phyloP scores from a whole-genome alignment of 208 protist genomes.

The Leishmania amazonensis region DNA sequence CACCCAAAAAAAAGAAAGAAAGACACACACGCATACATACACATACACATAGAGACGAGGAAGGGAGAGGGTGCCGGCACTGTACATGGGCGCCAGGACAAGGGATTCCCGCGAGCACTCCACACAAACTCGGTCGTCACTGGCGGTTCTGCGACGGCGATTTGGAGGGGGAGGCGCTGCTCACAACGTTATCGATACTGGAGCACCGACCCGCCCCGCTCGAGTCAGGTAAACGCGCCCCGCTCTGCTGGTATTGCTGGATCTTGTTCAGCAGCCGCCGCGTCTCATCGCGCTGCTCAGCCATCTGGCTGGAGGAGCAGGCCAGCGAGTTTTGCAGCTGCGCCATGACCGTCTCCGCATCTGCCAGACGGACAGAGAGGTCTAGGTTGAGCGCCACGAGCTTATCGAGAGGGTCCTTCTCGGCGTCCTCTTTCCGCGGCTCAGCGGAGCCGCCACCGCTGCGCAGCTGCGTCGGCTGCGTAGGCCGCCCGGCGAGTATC shows the following conservation, averaged over 20 bases:
- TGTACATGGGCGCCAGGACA: not conserved
- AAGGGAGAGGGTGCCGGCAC: not conserved
- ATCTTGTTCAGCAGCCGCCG: constrained; percentile 31
- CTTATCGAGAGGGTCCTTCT: constrained; percentile 13
- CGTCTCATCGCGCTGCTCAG: constrained; percentile 30
- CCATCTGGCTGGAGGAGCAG: constrained; percentile 27
- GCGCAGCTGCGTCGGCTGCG: constrained; percentile 12
- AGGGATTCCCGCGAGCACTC: not conserved
- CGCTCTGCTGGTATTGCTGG: constrained; percentile 23
- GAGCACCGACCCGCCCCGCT: not conserved
- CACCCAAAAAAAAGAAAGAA: not conserved
- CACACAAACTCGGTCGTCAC: not conserved
- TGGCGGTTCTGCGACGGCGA: not conserved
- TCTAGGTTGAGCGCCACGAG: constrained; percentile 39
- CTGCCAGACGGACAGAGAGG: constrained; percentile 37
- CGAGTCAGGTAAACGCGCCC: not conserved
- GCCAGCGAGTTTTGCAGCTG: constrained; percentile 32
- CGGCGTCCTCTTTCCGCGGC: not conserved
- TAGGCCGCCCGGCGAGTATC: not conserved
- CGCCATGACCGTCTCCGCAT: constrained; percentile 37
- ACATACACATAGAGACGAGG: not conserved
- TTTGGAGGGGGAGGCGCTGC: constrained; percentile 12
- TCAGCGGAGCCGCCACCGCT: not conserved
- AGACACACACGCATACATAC: not conserved
- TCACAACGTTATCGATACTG: constrained; percentile 1